Evolutionary conservation across 1,284 basidiomycete genomes (phyloP).

Genomic region (Trametes pubescens): DNA sequence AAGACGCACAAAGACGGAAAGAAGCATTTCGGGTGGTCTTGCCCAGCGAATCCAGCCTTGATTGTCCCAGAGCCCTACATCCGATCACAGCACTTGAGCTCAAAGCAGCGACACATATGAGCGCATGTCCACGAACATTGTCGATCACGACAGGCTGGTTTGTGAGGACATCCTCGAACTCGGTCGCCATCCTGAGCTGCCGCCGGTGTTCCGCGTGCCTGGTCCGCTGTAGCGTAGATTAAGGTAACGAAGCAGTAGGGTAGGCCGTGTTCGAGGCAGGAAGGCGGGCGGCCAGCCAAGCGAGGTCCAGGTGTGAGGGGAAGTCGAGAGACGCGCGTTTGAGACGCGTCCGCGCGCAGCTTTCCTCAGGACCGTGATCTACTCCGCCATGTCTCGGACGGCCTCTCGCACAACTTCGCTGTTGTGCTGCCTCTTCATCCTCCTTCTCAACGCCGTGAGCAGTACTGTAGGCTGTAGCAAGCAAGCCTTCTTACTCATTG

Average conservation of each 20-base stretch:
- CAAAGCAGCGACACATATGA: slow-evolving; percentile 10
- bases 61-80: slow-evolving; percentile 93
- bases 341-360: slow-evolving; percentile 22
- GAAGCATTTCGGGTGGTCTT: slow-evolving; percentile 98
- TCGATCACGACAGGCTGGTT: slow-evolving; percentile 97
- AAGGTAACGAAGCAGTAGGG: slow-evolving; percentile 19
- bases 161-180: slow-evolving; percentile 90
- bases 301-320: slow-evolving; percentile 23
- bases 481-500: slow-evolving; percentile 13
- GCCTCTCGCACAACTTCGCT: slow-evolving; percentile 28
- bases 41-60: slow-evolving; percentile 97
- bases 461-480: not conserved
- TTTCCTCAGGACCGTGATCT: slow-evolving; percentile 28
- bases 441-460: slow-evolving; percentile 32
- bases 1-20: slow-evolving; percentile 94
- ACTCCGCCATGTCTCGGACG: slow-evolving; percentile 27
- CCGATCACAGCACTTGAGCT: slow-evolving; percentile 7
- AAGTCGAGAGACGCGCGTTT: slow-evolving; percentile 30
- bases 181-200: slow-evolving; percentile 62
- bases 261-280: slow-evolving; percentile 17
- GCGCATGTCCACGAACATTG: slow-evolving; percentile 70
- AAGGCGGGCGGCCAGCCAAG: slow-evolving; percentile 21
- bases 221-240: slow-evolving; percentile 14
- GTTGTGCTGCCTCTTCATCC: slow-evolving; percentile 30
- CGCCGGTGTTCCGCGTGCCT: slow-evolving; percentile 12